Conservation (phyloP, 2,329 filamentous ascomycete species). For the Triangularia verruculosa region DNA sequence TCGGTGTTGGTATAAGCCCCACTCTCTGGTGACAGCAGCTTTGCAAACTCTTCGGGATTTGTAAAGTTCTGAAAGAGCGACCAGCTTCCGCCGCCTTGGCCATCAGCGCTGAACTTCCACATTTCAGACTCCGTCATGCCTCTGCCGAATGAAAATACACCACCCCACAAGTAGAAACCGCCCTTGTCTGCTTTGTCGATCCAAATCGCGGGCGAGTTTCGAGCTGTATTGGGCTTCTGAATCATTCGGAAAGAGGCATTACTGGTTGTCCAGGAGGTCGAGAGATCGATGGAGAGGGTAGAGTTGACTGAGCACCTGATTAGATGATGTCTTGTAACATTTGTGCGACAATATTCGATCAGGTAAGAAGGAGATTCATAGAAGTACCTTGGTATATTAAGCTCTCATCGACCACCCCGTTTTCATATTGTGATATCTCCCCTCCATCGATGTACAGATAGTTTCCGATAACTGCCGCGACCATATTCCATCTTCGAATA, state of each 20-base stretch:
- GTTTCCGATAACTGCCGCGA: not conserved
- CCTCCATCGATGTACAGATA: constrained; percentile 3
- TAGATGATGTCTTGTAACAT: too few relatives aligned
- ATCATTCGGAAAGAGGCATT: not conserved
- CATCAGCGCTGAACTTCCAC: not conserved
- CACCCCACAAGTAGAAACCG: not conserved
- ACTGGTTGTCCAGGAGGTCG: not conserved
- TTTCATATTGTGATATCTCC: not conserved
- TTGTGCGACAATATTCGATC: too few relatives aligned
- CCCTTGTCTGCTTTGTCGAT: not conserved
- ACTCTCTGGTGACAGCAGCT: not conserved
- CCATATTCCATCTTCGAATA: not conserved
- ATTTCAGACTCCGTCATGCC: not conserved
- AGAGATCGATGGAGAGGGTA: not conserved
- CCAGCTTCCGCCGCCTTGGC: not conserved
- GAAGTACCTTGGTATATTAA: not conserved
- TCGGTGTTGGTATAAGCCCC: not conserved
- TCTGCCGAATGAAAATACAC: not conserved
- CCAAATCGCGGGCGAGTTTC: not conserved
- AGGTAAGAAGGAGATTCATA: too few relatives aligned
- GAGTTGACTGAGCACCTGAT: not conserved
- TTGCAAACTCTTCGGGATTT: not conserved
- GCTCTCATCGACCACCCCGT: not conserved
- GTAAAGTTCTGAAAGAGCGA: not conserved
- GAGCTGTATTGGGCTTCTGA: not conserved